Evolutionary conservation across 805 yeast genomes (phyloP), one percentile per base, ranked within the genome.

Genomic region (Nakazawaea anatomiae): DNA sequence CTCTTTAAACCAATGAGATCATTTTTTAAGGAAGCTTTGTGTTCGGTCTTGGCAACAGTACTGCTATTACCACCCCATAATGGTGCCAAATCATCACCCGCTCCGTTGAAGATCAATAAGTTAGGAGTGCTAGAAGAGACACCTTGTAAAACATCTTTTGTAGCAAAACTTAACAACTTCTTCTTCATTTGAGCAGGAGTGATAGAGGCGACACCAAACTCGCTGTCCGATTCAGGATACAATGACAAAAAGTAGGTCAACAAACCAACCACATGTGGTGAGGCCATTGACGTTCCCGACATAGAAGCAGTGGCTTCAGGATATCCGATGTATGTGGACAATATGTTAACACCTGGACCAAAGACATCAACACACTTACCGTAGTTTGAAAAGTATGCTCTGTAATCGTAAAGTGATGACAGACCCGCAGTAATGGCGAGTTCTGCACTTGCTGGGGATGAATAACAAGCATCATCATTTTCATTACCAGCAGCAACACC

Each of bases 401-500:
- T 69, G 48, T 69, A 68, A 55, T 76, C 80, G 35, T 65, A 58
- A 46, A 66, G 63, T 49, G 74, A 72, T 39, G 77, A 65, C 44
- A 80, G 79, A 54, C 79, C 80, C 30, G 75, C 82, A 29, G 80
- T 77, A 55, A 77, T 71, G 63, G 76, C 80, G 56, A 72, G 69
- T 53, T 68, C 73, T n/a, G 84, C 83, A 52, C 76, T 71, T 8
- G 84, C 83, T 35, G 85, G 85, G n/a, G 84, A 80, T 53, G 71
- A 69, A 56, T 74, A 69, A 66, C 83, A 80, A 11, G 85, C 84
- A 57, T 79, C 83, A 46, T 74, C 75, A 63, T 78, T 75, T 59
- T 79, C 83, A 62, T 79, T 79, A 63, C 85, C 84, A 32, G 85
- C 85, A 47, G 85, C 84, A 54, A 79, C 84, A 39, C 83, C 81